These are phyloP conservation scores for Eucalyptus viminalis DNA, from an alignment of 345 rosid genomes.

Conservation along the genomic window DNA sequence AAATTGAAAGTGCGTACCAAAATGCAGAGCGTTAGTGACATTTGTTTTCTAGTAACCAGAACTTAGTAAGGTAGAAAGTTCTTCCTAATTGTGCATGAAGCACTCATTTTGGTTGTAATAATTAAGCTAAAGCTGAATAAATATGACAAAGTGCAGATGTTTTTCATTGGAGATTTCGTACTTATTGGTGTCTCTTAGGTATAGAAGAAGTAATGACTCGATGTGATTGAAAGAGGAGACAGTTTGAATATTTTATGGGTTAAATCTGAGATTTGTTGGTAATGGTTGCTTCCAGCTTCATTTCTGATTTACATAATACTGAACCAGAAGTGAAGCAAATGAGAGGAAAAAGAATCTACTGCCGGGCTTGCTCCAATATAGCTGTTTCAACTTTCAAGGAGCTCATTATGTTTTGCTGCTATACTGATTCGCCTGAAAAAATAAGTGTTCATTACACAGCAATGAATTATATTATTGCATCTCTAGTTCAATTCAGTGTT, in stretches of 20 bases:
- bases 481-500: background rate
- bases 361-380: background rate
- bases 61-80: background rate
- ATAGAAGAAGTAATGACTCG: background rate
- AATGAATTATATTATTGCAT: background rate
- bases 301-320: background rate
- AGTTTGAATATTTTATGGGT: background rate
- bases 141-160: background rate
- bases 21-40: background rate
- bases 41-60: background rate
- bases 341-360: background rate
- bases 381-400: background rate
- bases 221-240: background rate
- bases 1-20: background rate
- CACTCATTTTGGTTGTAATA: background rate
- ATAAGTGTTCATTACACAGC: background rate
- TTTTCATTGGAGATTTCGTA: background rate
- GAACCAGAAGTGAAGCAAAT: background rate
- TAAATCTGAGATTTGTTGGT: background rate
- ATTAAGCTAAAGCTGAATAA: background rate
- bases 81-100: background rate
- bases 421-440: background rate
- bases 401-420: background rate
- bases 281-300: background rate
- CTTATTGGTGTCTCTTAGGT: background rate